Percentiles rank a stretch among this genome's conserved stretches.
Evolutionary conservation across 2,329 filamentous ascomycete species (phyloP).

Genomic region (Pseudopithomyces maydicus): DNA sequence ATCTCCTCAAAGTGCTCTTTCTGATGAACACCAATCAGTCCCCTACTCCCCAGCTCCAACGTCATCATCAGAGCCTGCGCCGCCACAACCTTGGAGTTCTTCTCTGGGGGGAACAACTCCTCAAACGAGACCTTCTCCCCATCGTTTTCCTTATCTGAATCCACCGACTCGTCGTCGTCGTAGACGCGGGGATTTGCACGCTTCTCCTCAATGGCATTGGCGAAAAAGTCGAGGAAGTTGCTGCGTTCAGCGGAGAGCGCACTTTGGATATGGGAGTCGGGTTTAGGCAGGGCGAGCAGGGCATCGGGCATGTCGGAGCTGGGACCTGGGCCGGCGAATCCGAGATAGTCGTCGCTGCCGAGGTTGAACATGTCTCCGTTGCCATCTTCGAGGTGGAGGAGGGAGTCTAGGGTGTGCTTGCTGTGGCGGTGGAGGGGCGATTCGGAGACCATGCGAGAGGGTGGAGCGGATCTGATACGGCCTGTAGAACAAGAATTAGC

Average conservation of each 20-base stretch:
- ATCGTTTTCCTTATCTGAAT: constrained; percentile 36
- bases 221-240: constrained; percentile 68
- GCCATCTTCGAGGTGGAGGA: constrained; percentile 37
- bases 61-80: constrained; percentile 54
- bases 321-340: constrained; percentile 18
- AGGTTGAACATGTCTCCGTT: constrained; percentile 31
- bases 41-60: constrained; percentile 59
- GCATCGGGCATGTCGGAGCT: constrained; percentile 24
- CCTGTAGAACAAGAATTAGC: not conserved
- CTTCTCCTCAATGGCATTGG: constrained; percentile 50
- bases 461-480: constrained; percentile 46
- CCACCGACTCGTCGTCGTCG: constrained; percentile 14
- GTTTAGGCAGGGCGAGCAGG: constrained; percentile 17
- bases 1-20: constrained; percentile 50
- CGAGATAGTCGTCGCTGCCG: constrained; percentile 24
- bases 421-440: constrained; percentile 66
- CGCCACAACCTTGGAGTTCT: constrained; percentile 66
- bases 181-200: constrained; percentile 20
- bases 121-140: constrained; percentile 65
- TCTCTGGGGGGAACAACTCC: constrained; percentile 65
- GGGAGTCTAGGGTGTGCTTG: constrained; percentile 28
- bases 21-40: constrained; percentile 67
- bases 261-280: constrained; percentile 53
- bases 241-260: constrained; percentile 62
- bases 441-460: constrained; percentile 59